phyloP scores from a whole-genome alignment of 176 grass and related monocot genomes.

The Areca catechu region DNA sequence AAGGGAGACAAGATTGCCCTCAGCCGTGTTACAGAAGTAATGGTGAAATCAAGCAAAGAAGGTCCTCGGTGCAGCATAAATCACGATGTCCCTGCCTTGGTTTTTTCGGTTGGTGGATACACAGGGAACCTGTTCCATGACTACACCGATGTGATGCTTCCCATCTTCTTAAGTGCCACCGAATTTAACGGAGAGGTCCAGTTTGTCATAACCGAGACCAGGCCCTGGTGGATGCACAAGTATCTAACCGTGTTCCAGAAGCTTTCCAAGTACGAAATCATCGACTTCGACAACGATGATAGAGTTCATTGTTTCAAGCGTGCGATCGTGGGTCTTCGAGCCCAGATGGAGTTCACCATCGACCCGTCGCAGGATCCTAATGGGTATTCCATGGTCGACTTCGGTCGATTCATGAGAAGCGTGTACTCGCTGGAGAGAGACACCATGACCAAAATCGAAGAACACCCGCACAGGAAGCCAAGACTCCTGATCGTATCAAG shows the following conservation, averaged over 20 bases:
- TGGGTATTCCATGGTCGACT: slow-evolving; percentile 60
- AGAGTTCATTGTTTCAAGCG: slow-evolving; percentile 53
- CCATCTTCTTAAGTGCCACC: slow-evolving; percentile 45
- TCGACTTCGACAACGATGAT: slow-evolving; percentile 50
- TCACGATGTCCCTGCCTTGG: slow-evolving; percentile 34
- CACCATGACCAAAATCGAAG: slow-evolving; percentile 27
- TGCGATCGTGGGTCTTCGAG: slow-evolving; percentile 38
- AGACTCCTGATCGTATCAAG: slow-evolving; percentile 55
- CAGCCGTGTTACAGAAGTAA: not conserved
- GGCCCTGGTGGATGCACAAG: slow-evolving; percentile 55
- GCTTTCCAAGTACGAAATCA: slow-evolving; percentile 40
- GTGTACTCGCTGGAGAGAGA: slow-evolving; percentile 35
- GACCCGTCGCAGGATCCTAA: slow-evolving; percentile 39
- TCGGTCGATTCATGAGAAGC: slow-evolving; percentile 36
- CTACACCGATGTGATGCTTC: slow-evolving; percentile 49
- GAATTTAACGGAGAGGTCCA: slow-evolving; percentile 64
- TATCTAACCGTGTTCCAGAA: slow-evolving; percentile 49
- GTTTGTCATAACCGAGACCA: slow-evolving; percentile 51
- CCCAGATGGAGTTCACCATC: slow-evolving; percentile 67
- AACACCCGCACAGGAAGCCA: slow-evolving; percentile 25
- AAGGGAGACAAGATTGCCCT: slow-evolving; percentile 40
- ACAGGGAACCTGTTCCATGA: slow-evolving; percentile 87
- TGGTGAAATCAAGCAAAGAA: not conserved
- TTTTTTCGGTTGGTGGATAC: slow-evolving; percentile 63
- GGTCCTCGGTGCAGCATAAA: slow-evolving; percentile 33